Conservation (phyloP, 2,329 filamentous ascomycete genomes). For the Sphaerostilbella broomeana region DNA sequence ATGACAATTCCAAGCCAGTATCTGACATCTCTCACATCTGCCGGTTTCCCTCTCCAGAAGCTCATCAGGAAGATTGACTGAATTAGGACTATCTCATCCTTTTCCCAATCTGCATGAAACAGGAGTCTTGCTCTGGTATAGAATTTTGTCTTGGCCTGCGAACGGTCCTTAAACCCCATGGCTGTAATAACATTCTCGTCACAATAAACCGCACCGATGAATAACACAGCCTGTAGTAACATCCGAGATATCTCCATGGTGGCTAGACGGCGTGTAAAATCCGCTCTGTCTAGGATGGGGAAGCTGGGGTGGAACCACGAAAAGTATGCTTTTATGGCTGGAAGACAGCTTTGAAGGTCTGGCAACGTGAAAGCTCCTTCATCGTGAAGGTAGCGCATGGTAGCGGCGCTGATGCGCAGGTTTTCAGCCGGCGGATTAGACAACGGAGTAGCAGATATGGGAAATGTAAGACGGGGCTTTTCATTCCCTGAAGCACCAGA, state of each 20-base stretch:
- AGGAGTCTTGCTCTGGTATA: constrained; percentile 45
- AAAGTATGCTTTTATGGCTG: constrained; percentile 46
- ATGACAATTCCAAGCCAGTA: constrained; percentile 47
- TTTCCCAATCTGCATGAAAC: constrained; percentile 48
- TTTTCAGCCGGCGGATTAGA: constrained; percentile 14
- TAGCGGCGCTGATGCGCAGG: constrained; percentile 36
- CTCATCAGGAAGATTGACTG: constrained; percentile 49
- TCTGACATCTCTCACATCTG: constrained; percentile 40
- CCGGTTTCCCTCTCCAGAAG: constrained; percentile 46
- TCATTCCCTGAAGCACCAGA: constrained; percentile 4
- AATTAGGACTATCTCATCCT: constrained; percentile 42
- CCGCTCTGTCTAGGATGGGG: constrained; percentile 43
- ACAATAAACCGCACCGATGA: constrained; percentile 49
- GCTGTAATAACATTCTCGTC: constrained; percentile 36
- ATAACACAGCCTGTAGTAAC: constrained; percentile 46
- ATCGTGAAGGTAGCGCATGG: constrained; percentile 42
- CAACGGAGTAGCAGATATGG: constrained; percentile 23
- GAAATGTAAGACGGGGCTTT: constrained; percentile 24
- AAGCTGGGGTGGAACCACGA: constrained; percentile 52
- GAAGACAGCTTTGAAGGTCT: constrained; percentile 33
- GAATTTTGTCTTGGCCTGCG: constrained; percentile 43
- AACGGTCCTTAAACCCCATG: constrained; percentile 42
- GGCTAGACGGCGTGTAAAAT: constrained; percentile 33
- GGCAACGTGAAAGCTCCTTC: constrained; percentile 41
- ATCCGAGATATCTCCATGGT: constrained; percentile 40